Percentiles rank a stretch among this genome's conserved stretches.
Conservation (phyloP, 768 basidiomycete species). For the Suillus spraguei region DNA sequence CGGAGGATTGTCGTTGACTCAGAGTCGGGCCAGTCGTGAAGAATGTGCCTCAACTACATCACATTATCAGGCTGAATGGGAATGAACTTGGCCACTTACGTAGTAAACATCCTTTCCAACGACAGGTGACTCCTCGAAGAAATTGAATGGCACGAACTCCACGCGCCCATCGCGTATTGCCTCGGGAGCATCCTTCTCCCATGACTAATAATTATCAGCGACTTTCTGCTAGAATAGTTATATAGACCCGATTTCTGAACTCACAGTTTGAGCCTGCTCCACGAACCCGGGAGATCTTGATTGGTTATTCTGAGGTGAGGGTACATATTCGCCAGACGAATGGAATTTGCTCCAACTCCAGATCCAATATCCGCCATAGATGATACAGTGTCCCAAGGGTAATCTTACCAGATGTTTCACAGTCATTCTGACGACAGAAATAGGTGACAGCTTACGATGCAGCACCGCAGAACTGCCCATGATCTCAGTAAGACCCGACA, state of each 20-base stretch:
- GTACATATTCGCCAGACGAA: slow-evolving; percentile 26
- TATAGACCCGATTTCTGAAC: neutral
- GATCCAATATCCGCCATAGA: slow-evolving; percentile 34
- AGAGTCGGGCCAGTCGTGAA: slow-evolving; percentile 39
- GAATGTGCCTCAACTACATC: no score
- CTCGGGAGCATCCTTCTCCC: slow-evolving; percentile 22
- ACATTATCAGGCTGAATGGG: neutral
- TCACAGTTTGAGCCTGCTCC: slow-evolving; percentile 24
- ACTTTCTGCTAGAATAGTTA: neutral
- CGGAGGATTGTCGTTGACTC: slow-evolving; percentile 34
- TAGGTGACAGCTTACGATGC: no score
- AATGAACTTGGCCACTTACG: slow-evolving; percentile 12
- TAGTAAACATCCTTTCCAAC: slow-evolving; percentile 27
- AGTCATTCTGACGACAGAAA: no score
- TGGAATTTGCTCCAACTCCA: slow-evolving; percentile 29
- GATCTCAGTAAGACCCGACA: slow-evolving; percentile 26
- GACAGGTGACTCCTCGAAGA: slow-evolving; percentile 22
- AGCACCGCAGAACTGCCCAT: no score
- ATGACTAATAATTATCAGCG: slow-evolving; percentile 11
- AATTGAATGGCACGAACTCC: slow-evolving; percentile 23
- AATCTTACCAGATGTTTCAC: no score
- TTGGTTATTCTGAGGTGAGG: slow-evolving; percentile 29
- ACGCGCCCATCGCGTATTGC: slow-evolving; percentile 20
- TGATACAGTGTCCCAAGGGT: slow-evolving; percentile 22
- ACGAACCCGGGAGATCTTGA: slow-evolving; percentile 34